A percentile compares a stretch with the other conserved stretches of the same genome.
Evolutionary conservation across 2,329 filamentous ascomycete genomes (phyloP).

Genomic region (Phaeosphaeriaceae sp.): DNA sequence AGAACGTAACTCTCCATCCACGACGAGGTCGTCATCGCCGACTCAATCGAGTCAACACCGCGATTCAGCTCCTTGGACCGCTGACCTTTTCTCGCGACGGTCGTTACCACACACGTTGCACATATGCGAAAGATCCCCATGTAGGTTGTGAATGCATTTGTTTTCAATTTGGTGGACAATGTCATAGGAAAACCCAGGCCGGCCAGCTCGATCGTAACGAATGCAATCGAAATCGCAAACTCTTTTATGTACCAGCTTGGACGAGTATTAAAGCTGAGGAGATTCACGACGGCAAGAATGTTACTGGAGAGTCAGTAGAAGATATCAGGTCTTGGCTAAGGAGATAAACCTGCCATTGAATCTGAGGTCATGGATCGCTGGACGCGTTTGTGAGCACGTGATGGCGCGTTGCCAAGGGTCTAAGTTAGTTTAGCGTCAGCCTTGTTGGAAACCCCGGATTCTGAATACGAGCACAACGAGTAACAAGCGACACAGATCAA

Average conservation of each 20-base stretch:
- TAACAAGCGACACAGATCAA: too few relatives aligned
- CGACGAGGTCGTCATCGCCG: background rate
- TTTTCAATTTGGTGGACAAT: background rate
- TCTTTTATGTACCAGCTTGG: background rate
- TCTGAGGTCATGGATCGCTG: background rate
- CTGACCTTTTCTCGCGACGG: background rate
- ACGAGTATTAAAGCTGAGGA: background rate
- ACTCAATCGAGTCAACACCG: background rate
- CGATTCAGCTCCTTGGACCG: background rate
- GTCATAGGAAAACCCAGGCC: background rate
- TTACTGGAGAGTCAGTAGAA: background rate
- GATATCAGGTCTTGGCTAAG: background rate
- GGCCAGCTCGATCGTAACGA: background rate
- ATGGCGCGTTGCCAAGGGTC: background rate
- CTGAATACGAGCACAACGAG: too few relatives aligned
- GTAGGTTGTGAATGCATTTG: background rate
- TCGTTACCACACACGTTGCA: background rate
- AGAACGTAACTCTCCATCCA: background rate
- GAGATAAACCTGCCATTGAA: background rate
- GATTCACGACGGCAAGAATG: background rate
- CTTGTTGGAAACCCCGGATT: too few relatives aligned
- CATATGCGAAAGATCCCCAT: background rate
- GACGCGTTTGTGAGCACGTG: background rate
- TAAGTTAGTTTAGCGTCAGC: too few relatives aligned
- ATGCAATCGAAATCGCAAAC: background rate